Conservation (phyloP, 108 stramenopile species). For the Fistulifera pelliculosa region DNA sequence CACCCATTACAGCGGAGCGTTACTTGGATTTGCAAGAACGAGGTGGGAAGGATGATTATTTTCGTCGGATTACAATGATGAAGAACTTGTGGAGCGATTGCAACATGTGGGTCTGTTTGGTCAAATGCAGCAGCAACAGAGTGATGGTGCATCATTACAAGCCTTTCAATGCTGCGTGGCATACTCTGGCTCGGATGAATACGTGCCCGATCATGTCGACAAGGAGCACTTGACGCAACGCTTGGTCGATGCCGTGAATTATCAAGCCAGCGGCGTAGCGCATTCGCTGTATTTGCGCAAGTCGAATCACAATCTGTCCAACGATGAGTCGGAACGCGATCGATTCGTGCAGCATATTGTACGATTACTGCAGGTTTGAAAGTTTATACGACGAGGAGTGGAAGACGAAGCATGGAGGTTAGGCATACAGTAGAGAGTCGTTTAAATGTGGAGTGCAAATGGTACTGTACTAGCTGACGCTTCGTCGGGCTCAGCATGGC, state of each 20-base stretch:
- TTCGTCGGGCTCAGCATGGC: too few species aligned
- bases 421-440: too few species aligned
- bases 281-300: conserved; percentile 35
- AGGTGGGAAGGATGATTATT: conserved; percentile 87
- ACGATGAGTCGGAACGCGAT: conserved; percentile 34
- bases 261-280: conserved; percentile 24
- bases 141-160: too few species aligned
- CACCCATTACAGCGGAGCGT: conserved; percentile 88
- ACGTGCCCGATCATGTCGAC: conserved; percentile 62
- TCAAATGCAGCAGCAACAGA: too few species aligned
- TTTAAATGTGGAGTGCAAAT: too few species aligned
- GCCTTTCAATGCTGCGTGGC: conserved; percentile 44
- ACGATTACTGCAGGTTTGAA: conserved; percentile 7
- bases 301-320: conserved; percentile 73
- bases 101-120: conserved; percentile 37
- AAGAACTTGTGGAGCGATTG: conserved; percentile 53
- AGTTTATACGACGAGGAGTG: too few species aligned
- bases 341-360: conserved; percentile 55
- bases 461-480: too few species aligned
- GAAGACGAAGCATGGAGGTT: too few species aligned
- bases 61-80: conserved; percentile 84
- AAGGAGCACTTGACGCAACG: conserved; percentile 40
- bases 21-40: conserved; percentile 66
- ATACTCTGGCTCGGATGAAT: conserved; percentile 82
- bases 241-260: conserved; percentile 72